Conservation (phyloP, 164 flowering plant genomes). For the Nymphaea colorata region DNA sequence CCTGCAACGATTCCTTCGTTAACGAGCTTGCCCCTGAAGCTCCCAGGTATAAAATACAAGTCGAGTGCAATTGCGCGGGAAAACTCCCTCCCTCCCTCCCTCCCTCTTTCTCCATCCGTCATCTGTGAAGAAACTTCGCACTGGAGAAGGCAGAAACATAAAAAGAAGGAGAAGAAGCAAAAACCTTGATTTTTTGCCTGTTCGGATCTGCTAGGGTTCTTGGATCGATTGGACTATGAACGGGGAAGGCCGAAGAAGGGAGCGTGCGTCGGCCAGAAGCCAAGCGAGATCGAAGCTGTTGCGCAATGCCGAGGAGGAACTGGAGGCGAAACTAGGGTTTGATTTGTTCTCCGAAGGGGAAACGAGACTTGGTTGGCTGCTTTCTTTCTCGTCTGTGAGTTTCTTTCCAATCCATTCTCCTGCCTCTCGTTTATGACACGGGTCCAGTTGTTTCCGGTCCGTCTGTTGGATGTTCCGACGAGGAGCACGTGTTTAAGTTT, state of each 20-base stretch:
- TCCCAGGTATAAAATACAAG: no score
- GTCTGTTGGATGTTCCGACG: not conserved
- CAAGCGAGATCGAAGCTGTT: constrained; percentile 38
- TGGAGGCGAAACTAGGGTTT: constrained; percentile 77
- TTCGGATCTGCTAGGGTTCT: not conserved
- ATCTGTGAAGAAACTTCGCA: no score
- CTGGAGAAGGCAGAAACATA: no score
- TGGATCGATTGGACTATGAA: constrained; percentile 8
- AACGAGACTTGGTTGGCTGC: constrained; percentile 91
- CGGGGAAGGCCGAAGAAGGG: constrained; percentile 14
- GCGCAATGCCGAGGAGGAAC: constrained; percentile 65
- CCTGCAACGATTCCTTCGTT: no score
- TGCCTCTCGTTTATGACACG: not conserved
- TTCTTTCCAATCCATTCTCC: not conserved
- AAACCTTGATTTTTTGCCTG: not conserved
- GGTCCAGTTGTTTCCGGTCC: not conserved
- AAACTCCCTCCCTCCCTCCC: no score
- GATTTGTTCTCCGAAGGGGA: constrained; percentile 86
- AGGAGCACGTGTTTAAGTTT: not conserved
- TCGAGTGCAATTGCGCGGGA: no score
- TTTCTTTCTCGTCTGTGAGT: constrained; percentile 72
- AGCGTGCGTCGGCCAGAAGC: not conserved
- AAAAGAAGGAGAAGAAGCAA: no score
- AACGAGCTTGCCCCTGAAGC: no score
- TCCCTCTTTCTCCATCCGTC: no score